Evolutionary conservation across 345 rosid genomes (phyloP).

Genomic region (Pugionium dolabratum): DNA sequence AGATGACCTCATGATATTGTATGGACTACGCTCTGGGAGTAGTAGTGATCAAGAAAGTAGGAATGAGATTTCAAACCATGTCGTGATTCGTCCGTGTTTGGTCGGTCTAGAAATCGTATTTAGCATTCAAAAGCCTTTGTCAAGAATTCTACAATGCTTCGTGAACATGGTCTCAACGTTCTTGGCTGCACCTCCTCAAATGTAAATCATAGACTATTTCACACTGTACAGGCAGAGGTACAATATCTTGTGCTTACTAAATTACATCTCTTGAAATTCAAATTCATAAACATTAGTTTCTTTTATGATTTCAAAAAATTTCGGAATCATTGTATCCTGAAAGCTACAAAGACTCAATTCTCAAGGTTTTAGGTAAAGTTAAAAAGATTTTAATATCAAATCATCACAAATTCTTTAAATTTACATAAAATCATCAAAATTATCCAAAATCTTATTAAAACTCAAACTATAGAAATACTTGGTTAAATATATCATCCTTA

Average conservation of each 20-base stretch:
- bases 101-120: conserved; percentile 58
- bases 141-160: conserved; percentile 34
- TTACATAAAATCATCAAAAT: too few relatives aligned
- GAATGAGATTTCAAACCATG: conserved; percentile 17
- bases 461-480: too few relatives aligned
- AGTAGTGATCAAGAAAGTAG: background rate
- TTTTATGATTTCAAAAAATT: too few relatives aligned
- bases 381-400: too few relatives aligned
- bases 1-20: conserved; percentile 44
- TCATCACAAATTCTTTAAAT: too few relatives aligned
- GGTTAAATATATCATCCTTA: too few relatives aligned
- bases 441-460: too few relatives aligned
- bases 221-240: conserved; percentile 40
- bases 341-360: too few relatives aligned
- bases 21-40: conserved; percentile 24
- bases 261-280: background rate
- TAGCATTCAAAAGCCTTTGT: conserved; percentile 40
- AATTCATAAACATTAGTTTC: too few relatives aligned
- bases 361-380: too few relatives aligned
- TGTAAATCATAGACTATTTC: conserved; percentile 27
- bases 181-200: conserved; percentile 24
- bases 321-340: background rate
- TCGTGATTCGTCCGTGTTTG: conserved; percentile 42
- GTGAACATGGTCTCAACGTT: conserved; percentile 29
- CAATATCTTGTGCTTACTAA: conserved; percentile 15